Evolutionary conservation across 768 basidiomycete species (phyloP).

Genomic region (Exidia glandulosa): DNA sequence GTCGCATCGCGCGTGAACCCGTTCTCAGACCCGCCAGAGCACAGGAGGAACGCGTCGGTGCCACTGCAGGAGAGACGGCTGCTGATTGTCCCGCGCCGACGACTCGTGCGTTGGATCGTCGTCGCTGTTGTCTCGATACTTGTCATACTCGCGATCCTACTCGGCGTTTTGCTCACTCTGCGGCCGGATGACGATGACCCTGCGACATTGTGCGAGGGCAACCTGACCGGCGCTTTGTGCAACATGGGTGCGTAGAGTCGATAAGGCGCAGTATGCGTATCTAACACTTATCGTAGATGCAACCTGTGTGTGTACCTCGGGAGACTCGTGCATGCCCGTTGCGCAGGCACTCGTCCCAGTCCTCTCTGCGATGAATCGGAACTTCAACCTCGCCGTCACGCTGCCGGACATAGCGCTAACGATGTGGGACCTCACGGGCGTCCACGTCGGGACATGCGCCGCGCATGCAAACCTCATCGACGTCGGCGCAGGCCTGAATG

Average conservation of each 20-base stretch:
- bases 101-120: background rate
- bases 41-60: constrained; percentile 1
- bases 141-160: constrained; percentile 32
- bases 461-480: constrained; percentile 46
- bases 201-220: constrained; percentile 26
- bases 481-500: constrained; percentile 34
- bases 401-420: constrained; percentile 31
- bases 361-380: constrained; percentile 35
- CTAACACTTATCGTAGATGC: constrained; percentile 31
- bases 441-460: constrained; percentile 32
- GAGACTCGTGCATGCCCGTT: constrained; percentile 24
- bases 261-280: background rate
- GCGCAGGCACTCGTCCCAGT: constrained; percentile 42
- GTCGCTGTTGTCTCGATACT: constrained; percentile 19
- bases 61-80: background rate
- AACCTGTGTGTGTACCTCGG: constrained; percentile 49
- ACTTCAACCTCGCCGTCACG: constrained; percentile 38
- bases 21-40: background rate
- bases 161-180: constrained; percentile 19
- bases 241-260: constrained; percentile 39
- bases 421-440: constrained; percentile 41
- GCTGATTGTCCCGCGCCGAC: background rate
- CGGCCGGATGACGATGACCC: constrained; percentile 19
- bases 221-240: constrained; percentile 40
- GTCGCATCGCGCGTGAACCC: background rate